phyloP scores from a whole-genome alignment of 352 stramenopile species.

The Peronospora belbahrii region DNA sequence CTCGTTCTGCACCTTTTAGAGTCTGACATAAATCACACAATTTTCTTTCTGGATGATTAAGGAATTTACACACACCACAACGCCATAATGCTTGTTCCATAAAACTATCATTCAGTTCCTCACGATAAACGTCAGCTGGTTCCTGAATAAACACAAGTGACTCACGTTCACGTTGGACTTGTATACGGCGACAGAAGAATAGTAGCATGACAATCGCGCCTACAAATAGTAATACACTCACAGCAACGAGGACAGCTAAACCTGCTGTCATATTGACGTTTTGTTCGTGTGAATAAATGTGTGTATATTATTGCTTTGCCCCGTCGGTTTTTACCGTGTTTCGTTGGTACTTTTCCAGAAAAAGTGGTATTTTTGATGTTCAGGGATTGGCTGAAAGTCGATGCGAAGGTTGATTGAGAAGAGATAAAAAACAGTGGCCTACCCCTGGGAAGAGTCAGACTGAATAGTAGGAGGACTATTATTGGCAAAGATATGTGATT shows the following conservation, averaged over 20 bases:
- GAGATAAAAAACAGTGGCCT: too few relatives aligned
- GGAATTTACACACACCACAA: conserved; percentile 86
- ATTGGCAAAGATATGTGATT: too few relatives aligned
- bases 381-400: too few relatives aligned
- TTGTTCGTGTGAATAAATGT: too few relatives aligned
- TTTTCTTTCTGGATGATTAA: conserved; percentile 76
- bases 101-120: conserved; percentile 80
- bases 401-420: too few relatives aligned
- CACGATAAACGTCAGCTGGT: conserved; percentile 57
- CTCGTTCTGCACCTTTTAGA: conserved; percentile 39
- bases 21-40: conserved; percentile 85
- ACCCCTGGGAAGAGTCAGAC: too few relatives aligned
- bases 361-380: too few relatives aligned
- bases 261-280: conserved; percentile 19
- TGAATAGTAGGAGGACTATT: too few relatives aligned
- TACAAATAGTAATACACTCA: conserved; percentile 40
- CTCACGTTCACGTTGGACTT: conserved; percentile 30
- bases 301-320: too few relatives aligned
- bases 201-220: conserved; percentile 35
- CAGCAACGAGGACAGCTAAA: conserved; percentile 32
- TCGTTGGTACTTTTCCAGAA: too few relatives aligned
- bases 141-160: conserved; percentile 50
- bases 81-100: conserved; percentile 77
- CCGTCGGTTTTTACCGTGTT: too few relatives aligned
- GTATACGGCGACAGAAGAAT: conserved; percentile 34